Evolutionary conservation across 1,139 yeast genomes (phyloP).

Genomic region (Debaryomyces psychrophilus): DNA sequence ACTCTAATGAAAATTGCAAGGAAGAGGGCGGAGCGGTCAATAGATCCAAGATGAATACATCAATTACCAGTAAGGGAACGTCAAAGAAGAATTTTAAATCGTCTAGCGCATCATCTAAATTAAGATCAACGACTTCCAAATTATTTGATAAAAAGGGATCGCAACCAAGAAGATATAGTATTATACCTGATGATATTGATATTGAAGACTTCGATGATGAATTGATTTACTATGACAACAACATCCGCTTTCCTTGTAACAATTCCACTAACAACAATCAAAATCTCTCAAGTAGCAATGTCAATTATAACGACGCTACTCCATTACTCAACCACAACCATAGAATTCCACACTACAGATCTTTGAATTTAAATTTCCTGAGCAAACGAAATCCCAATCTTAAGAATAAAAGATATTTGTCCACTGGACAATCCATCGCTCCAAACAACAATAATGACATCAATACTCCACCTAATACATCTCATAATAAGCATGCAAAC

Average conservation of each 20-base stretch:
- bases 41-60: conserved; percentile 6
- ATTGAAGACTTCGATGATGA: conserved; percentile 68
- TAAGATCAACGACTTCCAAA: conserved; percentile 70
- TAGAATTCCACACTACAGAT: conserved; percentile 47
- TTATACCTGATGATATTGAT: conserved; percentile 68
- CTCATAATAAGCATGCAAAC: conserved; percentile 17
- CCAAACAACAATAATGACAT: conserved; percentile 14
- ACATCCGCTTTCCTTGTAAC: conserved; percentile 43
- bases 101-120: conserved; percentile 39
- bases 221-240: conserved; percentile 50
- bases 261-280: conserved; percentile 13
- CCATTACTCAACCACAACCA: conserved; percentile 36
- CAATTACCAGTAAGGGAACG: conserved; percentile 1
- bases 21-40: conserved; percentile 6
- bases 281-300: conserved; percentile 15
- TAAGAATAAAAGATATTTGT: conserved; percentile 41
- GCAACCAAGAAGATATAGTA: conserved; percentile 72
- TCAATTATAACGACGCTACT: conserved; percentile 34
- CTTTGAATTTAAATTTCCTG: conserved; percentile 41
- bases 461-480: conserved; percentile 9
- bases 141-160: conserved; percentile 72
- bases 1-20: conserved; percentile 12
- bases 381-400: conserved; percentile 30
- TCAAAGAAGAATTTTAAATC: conserved; percentile 8
- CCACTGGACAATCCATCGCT: conserved; percentile 34